Base-by-base conservation (phyloP, 768 basidiomycete genomes). In the Rickenella mellea region DNA sequence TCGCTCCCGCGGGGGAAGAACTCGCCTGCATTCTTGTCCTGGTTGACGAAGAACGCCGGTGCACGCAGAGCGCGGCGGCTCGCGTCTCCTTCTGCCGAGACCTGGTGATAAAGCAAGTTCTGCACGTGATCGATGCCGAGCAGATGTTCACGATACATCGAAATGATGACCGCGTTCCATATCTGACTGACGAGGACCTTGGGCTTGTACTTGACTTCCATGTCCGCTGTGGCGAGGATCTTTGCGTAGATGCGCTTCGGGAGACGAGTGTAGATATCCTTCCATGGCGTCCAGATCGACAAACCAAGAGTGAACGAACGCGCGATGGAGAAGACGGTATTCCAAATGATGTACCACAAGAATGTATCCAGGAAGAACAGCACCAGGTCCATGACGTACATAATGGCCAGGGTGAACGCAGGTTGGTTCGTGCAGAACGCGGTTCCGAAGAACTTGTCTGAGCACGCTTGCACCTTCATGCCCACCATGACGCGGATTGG, bases 331-430 rank as follows among this genome's bases (percentile, higher is more conserved):
- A 87, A 86, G 43, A 92, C 86, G 8, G 91, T 93, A 62, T 97
- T 97, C 94, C 94, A 97, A 58, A 97, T 97, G 66, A 98, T 93
- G 58, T 93, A 99, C 96, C 96, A 99, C 24, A 99, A 66, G 83
- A 97, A 99, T 6, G 96, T 99, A 67, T 99, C 96, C 63, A 99
- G 71, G 77, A 98, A 99, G 76, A 89, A 99, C 33, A 99, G 76
- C 40, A 84, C 79, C 36, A 99, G 67, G 57, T 98, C 96, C 94
- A 98, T 97, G 69, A 96, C 68, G 59, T 92, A 98, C 94, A 97
- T 99, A 70, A 97, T 85, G 42, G 96, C 79, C 57, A 99, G 64
- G 7, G 94, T 84, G 64, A 98, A 97, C 3, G 87, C 88, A 2
- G 92, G 87, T 51, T 99, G 96, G 59, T 97, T 93, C 37, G 70